Evolutionary conservation across 495 filamentous ascomycete genomes (phyloP).

Genomic region (Penicillium cosmopolitanum): DNA sequence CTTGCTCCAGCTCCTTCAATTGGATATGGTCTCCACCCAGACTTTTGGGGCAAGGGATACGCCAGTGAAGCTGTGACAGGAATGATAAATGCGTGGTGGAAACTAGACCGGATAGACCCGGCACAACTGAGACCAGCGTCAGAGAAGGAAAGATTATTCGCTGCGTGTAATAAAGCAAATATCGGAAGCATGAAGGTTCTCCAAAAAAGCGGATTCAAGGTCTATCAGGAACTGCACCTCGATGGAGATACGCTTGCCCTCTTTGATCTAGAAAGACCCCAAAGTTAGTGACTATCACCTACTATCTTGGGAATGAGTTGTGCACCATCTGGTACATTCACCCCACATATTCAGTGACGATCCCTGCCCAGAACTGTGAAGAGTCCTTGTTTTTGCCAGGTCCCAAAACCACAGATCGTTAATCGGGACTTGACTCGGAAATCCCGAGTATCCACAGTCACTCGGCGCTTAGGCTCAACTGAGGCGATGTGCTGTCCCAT

Average conservation of each 20-base stretch:
- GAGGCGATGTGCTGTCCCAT: background rate
- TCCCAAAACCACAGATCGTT: background rate
- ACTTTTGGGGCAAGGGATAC: slow-evolving; percentile 28
- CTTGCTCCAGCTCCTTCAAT: slow-evolving; percentile 31
- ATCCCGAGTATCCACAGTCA: background rate
- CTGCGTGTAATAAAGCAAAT: slow-evolving; percentile 28
- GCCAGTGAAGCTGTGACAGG: slow-evolving; percentile 27
- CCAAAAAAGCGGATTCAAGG: slow-evolving; percentile 23
- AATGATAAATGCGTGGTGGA: slow-evolving; percentile 31
- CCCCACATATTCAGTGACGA: background rate
- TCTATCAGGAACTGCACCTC: slow-evolving; percentile 16
- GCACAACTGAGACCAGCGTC: background rate
- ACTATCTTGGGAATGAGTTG: too few species aligned
- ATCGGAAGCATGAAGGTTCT: slow-evolving; percentile 30
- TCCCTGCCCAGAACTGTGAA: background rate
- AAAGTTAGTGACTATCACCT: background rate
- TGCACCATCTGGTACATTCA: too few species aligned
- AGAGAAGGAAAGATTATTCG: slow-evolving; percentile 24
- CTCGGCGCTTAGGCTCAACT: background rate
- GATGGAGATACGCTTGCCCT: slow-evolving; percentile 25
- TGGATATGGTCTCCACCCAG: slow-evolving; percentile 33
- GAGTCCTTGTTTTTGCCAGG: background rate
- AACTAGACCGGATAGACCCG: slow-evolving; percentile 13
- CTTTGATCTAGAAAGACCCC: slow-evolving; percentile 17
- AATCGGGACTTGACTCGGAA: background rate